Conservation (phyloP, 345 rosid species). For the Cardamine occulta region DNA sequence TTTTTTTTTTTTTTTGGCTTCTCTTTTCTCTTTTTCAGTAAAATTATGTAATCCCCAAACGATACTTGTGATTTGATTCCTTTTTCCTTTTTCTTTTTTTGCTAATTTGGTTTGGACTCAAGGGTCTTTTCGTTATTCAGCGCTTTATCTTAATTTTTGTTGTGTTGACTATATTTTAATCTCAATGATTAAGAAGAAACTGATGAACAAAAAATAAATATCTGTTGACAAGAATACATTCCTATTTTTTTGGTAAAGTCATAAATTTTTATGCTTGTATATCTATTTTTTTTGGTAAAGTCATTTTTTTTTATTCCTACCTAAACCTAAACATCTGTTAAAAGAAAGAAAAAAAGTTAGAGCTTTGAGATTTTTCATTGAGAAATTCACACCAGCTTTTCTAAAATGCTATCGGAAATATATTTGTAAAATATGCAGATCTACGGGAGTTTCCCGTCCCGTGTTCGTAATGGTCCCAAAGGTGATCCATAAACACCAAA, state of each 20-base stretch:
- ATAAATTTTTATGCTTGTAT: neutral
- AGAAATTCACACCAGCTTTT: constrained; percentile 4
- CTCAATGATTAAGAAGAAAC: constrained; percentile 14
- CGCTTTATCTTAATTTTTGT: neutral
- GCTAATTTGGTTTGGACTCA: constrained; percentile 18
- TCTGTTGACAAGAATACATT: neutral
- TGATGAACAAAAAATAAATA: neutral
- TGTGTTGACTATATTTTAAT: neutral
- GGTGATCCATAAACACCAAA: constrained; percentile 9
- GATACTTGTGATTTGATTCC: neutral
- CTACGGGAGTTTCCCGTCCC: constrained; percentile 13
- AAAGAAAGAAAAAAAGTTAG: neutral
- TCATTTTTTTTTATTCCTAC: neutral
- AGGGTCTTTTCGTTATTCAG: constrained; percentile 14
- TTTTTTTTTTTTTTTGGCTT: neutral
- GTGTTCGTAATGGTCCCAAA: constrained; percentile 21
- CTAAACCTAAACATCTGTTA: neutral
- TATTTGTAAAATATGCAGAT: constrained; percentile 12
- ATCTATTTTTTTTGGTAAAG: neutral
- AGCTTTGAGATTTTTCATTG: neutral
- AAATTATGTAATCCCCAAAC: constrained; percentile 30
- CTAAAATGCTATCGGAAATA: neutral
- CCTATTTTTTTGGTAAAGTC: neutral
- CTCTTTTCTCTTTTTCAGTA: neutral
- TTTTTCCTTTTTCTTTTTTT: neutral